Percentiles rank a stretch among this genome's conserved stretches.
These are phyloP conservation scores for Leonotis leonurus DNA, from an alignment of 257 asterid genomes.

Conservation along the genomic window DNA sequence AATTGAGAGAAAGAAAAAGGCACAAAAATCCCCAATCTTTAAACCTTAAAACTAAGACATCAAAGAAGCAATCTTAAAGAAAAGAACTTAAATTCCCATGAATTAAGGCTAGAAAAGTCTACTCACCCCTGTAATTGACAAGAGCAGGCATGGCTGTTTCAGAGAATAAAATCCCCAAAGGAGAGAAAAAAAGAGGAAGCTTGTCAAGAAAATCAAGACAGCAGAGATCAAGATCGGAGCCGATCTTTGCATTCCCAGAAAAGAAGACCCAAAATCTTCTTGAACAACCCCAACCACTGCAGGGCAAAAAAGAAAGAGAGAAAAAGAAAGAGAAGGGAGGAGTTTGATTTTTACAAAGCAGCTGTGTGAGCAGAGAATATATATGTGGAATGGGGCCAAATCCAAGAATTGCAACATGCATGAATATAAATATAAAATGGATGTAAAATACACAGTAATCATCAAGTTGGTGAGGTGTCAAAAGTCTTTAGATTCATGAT, in stretches of 20 bases:
- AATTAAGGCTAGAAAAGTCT: slow-evolving; percentile 1
- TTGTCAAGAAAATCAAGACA: slow-evolving; percentile 39
- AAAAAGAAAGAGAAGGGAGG: background rate
- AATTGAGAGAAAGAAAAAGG: too few relatives aligned
- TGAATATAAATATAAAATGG: slow-evolving; percentile 16
- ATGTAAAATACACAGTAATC: slow-evolving; percentile 9
- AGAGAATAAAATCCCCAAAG: slow-evolving; percentile 42
- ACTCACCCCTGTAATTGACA: slow-evolving; percentile 87
- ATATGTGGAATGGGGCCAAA: background rate
- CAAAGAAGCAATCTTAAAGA: background rate
- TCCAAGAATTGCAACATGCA: slow-evolving; percentile 25
- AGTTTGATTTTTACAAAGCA: slow-evolving; percentile 2
- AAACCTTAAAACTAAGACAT: background rate
- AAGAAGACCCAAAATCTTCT: slow-evolving; percentile 23
- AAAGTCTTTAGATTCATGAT: slow-evolving; percentile 38
- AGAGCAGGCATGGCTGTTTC: slow-evolving; percentile 76
- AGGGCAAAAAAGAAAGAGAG: slow-evolving; percentile 46
- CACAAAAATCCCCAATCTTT: too few relatives aligned
- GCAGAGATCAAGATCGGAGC: slow-evolving; percentile 48
- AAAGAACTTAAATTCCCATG: background rate
- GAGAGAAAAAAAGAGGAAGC: slow-evolving; percentile 37
- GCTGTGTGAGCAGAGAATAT: slow-evolving; percentile 10
- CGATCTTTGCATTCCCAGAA: slow-evolving; percentile 48
- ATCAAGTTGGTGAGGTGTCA: slow-evolving; percentile 38
- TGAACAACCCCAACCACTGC: slow-evolving; percentile 39